A percentile compares a stretch with the other conserved stretches of the same genome.
phyloP scores from a whole-genome alignment of 169 alveolate genomes.

The Eimeria falciformis region DNA sequence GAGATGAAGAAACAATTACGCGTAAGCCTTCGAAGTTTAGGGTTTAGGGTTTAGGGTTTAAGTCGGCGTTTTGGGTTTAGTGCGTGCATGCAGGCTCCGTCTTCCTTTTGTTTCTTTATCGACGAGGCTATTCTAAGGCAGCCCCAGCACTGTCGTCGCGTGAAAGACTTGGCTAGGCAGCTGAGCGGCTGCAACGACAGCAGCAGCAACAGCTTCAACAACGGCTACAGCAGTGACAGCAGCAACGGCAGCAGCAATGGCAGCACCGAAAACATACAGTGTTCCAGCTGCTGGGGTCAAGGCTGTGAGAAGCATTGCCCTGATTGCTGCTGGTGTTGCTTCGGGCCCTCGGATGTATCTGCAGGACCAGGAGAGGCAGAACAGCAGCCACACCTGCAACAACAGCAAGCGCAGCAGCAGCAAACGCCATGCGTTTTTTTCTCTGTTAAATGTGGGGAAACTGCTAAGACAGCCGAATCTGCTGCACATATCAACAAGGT shows the following conservation, averaged over 20 bases:
- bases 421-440: not conserved
- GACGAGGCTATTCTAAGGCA: not conserved
- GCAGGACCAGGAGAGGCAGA: not conserved
- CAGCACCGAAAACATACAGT: not conserved
- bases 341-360: not conserved
- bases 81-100: not conserved
- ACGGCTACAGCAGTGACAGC: not conserved
- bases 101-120: not conserved
- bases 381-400: not conserved
- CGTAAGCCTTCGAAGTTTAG: not conserved
- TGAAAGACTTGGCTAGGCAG: not conserved
- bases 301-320: not conserved
- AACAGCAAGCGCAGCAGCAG: not conserved
- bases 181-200: slow-evolving; percentile 1
- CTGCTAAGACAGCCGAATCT: not conserved
- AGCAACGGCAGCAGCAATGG: not conserved
- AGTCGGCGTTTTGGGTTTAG: not conserved
- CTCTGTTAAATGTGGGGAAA: not conserved
- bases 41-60: not conserved
- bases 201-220: not conserved
- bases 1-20: not conserved
- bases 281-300: not conserved
- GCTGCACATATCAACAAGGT: not conserved
- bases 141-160: not conserved
- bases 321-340: slow-evolving; percentile 4